Evolutionary conservation across 2,329 filamentous ascomycete genomes (phyloP).

Genomic region (Colletotrichum liriopes): DNA sequence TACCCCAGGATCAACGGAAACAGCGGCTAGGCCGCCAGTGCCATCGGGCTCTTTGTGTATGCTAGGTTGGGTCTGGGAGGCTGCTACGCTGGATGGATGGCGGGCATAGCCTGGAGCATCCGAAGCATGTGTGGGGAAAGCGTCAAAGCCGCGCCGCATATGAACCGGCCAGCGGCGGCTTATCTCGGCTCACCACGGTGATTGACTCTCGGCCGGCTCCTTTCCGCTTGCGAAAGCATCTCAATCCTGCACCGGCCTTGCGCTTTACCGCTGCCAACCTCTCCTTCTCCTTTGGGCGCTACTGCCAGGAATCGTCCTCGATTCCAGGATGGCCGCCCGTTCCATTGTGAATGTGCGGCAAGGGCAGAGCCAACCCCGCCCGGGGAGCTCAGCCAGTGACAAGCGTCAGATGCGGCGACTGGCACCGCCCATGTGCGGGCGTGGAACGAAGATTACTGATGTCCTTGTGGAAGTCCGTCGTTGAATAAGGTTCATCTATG

Average conservation of each 20-base stretch:
- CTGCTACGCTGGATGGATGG: conserved; percentile 14
- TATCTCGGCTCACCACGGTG: conserved; percentile 52
- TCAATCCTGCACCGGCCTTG: conserved; percentile 27
- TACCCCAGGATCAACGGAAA: conserved; percentile 31
- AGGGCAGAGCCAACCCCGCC: conserved; percentile 22
- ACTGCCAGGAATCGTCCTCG: conserved; percentile 22
- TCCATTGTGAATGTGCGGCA: conserved; percentile 2
- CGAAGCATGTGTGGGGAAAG: conserved; percentile 34
- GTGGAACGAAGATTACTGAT: conserved; percentile 15
- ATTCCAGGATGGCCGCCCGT: conserved; percentile 27
- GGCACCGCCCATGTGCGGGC: conserved; percentile 11
- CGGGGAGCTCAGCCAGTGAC: conserved; percentile 23
- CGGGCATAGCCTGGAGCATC: conserved; percentile 40
- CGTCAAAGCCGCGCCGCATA: conserved; percentile 36
- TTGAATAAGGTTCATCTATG: conserved; percentile 17
- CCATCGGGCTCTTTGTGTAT: conserved; percentile 6
- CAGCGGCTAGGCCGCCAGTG: conserved; percentile 19
- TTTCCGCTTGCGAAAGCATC: conserved; percentile 44
- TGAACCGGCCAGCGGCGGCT: conserved; percentile 59
- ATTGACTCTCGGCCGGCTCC: conserved; percentile 39
- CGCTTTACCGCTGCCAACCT: conserved; percentile 42
- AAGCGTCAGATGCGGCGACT: conserved; percentile 22
- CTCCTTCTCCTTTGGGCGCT: conserved; percentile 40
- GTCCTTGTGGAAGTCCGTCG: conserved; percentile 32
- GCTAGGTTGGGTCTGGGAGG: conserved; percentile 1